Conservation (phyloP, 2,329 filamentous ascomycete species). For the Monilinia aucupariae region DNA sequence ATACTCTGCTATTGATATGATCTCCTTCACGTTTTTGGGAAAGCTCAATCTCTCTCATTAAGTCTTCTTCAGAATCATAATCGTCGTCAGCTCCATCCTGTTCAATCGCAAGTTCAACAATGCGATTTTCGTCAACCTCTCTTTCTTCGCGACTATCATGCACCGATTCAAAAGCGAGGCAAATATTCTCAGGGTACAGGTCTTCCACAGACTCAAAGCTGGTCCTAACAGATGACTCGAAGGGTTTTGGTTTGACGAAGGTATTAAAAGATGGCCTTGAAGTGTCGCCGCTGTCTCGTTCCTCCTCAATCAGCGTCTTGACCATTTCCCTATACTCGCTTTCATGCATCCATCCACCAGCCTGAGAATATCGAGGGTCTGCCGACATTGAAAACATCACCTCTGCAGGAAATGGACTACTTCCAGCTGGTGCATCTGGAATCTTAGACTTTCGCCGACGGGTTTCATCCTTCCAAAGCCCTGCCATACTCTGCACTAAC, state of each 20-base stretch:
- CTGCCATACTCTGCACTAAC: constrained; percentile 88
- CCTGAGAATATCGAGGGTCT: constrained; percentile 63
- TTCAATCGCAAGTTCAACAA: constrained; percentile 39
- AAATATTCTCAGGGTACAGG: constrained; percentile 66
- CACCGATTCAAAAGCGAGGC: constrained; percentile 41
- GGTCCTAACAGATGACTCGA: constrained; percentile 63
- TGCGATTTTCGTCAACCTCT: constrained; percentile 60
- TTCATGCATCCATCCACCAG: constrained; percentile 90
- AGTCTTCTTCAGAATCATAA: constrained; percentile 52
- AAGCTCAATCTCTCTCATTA: constrained; percentile 34
- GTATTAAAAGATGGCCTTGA: constrained; percentile 53
- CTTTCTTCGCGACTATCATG: constrained; percentile 20
- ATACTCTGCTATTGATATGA: constrained; percentile 20
- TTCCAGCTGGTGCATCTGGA: constrained; percentile 56
- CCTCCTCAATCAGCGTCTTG: constrained; percentile 55
- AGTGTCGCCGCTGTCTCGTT: constrained; percentile 47
- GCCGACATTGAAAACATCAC: constrained; percentile 86
- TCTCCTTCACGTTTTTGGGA: constrained; percentile 29
- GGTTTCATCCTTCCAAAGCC: constrained; percentile 86
- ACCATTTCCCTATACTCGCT: constrained; percentile 70
- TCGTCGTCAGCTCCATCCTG: constrained; percentile 40
- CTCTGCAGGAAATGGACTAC: constrained; percentile 74
- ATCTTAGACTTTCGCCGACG: constrained; percentile 69
- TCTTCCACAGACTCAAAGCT: constrained; percentile 80
- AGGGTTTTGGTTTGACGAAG: constrained; percentile 53